Percentiles rank a stretch among this genome's conserved stretches.
Evolutionary conservation across 345 rosid species (phyloP).

Genomic region (Heritiera fomes): DNA sequence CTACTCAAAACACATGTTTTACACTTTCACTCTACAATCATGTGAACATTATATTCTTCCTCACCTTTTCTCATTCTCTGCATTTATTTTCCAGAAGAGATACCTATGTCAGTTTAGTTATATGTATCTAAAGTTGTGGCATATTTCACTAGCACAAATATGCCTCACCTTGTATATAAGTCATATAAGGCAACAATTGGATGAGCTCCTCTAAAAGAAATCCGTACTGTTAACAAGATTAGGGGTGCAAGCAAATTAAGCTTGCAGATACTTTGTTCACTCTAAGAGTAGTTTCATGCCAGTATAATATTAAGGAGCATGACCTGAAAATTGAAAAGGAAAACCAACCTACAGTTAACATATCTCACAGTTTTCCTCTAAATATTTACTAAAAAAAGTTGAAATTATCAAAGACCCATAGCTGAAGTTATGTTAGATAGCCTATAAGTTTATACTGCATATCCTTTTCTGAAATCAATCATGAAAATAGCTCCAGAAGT

Average conservation of each 20-base stretch:
- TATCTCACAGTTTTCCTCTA: neutral
- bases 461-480: neutral
- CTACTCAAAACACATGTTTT: neutral
- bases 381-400: neutral
- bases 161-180: neutral
- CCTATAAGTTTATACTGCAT: neutral
- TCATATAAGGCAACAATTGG: neutral
- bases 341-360: neutral
- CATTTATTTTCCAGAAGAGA: neutral
- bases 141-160: neutral
- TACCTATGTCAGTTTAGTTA: neutral
- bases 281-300: neutral
- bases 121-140: neutral
- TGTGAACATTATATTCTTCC: neutral
- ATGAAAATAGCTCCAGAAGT: neutral
- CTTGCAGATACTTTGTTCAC: neutral
- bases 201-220: conserved; percentile 4
- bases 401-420: neutral
- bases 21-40: neutral
- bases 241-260: neutral
- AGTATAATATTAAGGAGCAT: neutral
- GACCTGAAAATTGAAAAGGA: conserved; percentile 4
- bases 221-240: neutral
- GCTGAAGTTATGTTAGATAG: neutral
- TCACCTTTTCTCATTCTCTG: neutral